A percentile compares a stretch with the other conserved stretches of the same genome.
phyloP scores from a whole-genome alignment of 2,329 filamentous ascomycete genomes.

The Epichloe hybrida region DNA sequence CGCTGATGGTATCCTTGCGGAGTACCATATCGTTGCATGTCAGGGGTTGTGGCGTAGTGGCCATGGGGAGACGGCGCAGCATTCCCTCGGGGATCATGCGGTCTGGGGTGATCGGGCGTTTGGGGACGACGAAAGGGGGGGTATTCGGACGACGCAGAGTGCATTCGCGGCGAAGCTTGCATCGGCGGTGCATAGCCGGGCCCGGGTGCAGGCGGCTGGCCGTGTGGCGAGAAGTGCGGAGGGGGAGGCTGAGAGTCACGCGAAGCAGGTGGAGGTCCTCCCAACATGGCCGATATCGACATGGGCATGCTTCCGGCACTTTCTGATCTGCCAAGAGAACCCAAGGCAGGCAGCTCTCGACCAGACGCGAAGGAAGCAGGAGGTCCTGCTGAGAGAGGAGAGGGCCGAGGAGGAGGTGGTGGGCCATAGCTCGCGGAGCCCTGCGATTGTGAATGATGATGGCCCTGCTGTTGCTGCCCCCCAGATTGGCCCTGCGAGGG shows the following conservation, averaged over 20 bases:
- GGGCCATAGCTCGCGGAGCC: slow-evolving; percentile 28
- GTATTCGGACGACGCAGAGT: slow-evolving; percentile 44
- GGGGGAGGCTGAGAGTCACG: slow-evolving; percentile 27
- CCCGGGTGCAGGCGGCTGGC: slow-evolving; percentile 25
- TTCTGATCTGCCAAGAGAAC: slow-evolving; percentile 33
- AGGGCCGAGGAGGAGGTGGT: slow-evolving; percentile 32
- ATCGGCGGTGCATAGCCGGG: slow-evolving; percentile 33
- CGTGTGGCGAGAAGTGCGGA: slow-evolving; percentile 30
- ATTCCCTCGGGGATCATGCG: slow-evolving; percentile 34
- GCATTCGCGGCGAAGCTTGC: slow-evolving; percentile 43
- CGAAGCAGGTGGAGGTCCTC: slow-evolving; percentile 31
- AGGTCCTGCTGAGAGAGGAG: slow-evolving; percentile 28
- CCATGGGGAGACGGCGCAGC: slow-evolving; percentile 35
- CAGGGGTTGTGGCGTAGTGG: slow-evolving; percentile 44
- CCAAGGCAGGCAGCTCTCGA: slow-evolving; percentile 40
- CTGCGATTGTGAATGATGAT: slow-evolving; percentile 18
- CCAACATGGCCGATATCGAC: slow-evolving; percentile 49
- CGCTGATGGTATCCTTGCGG: slow-evolving; percentile 41
- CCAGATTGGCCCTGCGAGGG: slow-evolving; percentile 21
- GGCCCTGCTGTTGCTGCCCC: slow-evolving; percentile 13
- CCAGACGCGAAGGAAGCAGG: slow-evolving; percentile 32
- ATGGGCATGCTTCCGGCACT: slow-evolving; percentile 38
- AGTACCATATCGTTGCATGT: slow-evolving; percentile 44
- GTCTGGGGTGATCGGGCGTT: slow-evolving; percentile 55
- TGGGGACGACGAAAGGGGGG: slow-evolving; percentile 52